A percentile compares a stretch with the other conserved stretches of the same genome.
Conservation (phyloP, 2,329 filamentous ascomycete species). For the Cryphonectria nitschkei region DNA sequence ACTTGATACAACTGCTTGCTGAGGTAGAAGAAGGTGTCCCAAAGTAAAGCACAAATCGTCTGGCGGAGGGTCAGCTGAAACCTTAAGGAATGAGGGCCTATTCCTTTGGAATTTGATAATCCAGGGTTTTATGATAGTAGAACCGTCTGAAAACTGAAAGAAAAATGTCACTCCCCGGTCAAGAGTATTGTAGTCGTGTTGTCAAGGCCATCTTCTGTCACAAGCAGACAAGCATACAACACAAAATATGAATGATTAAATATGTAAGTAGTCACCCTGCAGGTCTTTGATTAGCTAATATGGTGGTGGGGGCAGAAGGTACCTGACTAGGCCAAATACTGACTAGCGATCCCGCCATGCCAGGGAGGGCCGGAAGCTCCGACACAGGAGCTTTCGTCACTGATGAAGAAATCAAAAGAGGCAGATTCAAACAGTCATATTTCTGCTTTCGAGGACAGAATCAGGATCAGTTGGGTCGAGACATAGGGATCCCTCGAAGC, state of each 20-base stretch:
- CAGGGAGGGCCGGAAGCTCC: not conserved
- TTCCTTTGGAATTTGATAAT: not conserved
- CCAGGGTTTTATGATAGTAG: not conserved
- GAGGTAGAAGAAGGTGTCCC: not conserved
- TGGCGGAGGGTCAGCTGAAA: not conserved
- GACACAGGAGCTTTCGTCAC: constrained; percentile 1
- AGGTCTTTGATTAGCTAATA: not conserved
- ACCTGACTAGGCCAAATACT: not conserved
- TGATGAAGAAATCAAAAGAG: not conserved
- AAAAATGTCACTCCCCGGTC: not conserved
- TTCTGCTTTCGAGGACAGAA: not conserved
- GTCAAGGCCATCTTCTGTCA: not conserved
- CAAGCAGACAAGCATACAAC: not conserved
- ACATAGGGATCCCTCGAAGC: not conserved
- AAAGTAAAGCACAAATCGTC: too few relatives aligned
- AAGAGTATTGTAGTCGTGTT: not conserved
- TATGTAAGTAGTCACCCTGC: not conserved
- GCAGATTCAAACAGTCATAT: constrained; percentile 4
- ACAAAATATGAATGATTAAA: not conserved
- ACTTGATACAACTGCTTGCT: not conserved
- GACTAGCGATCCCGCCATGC: not conserved
- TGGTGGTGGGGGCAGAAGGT: not conserved
- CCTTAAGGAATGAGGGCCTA: not conserved
- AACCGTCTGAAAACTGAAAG: not conserved
- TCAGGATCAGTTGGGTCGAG: not conserved